Percentiles rank a stretch among this genome's conserved stretches.
phyloP scores from a whole-genome alignment of 257 asterid genomes.

The Lavandula angustifolia region DNA sequence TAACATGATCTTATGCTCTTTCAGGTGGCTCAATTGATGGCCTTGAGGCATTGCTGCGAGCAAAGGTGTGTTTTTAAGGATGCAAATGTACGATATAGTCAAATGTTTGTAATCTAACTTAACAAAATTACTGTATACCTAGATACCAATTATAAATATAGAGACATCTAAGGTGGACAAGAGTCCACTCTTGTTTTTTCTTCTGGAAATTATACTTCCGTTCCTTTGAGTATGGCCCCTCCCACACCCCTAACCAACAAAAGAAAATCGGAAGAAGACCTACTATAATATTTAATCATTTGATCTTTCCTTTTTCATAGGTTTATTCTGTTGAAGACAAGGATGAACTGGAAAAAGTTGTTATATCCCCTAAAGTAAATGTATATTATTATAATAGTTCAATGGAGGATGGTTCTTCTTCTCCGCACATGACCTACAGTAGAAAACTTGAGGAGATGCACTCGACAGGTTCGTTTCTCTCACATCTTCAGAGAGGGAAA shows the following conservation, averaged over 20 bases:
- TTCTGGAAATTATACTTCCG: background rate
- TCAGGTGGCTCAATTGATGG: slow-evolving; percentile 89
- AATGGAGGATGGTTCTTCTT: slow-evolving; percentile 36
- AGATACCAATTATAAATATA: background rate
- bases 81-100: slow-evolving; percentile 17
- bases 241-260: background rate
- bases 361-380: slow-evolving; percentile 70
- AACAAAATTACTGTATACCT: slow-evolving; percentile 3
- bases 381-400: slow-evolving; percentile 64
- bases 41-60: slow-evolving; percentile 79
- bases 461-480: too few relatives aligned
- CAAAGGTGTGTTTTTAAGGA: slow-evolving; percentile 64
- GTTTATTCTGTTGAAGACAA: slow-evolving; percentile 82
- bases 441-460: slow-evolving; percentile 73
- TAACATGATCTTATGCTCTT: slow-evolving; percentile 32
- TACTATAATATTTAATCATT: slow-evolving; percentile 29
- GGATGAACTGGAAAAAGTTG: slow-evolving; percentile 66
- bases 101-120: slow-evolving; percentile 11
- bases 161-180: slow-evolving; percentile 4
- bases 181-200: slow-evolving; percentile 6
- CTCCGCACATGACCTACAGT: slow-evolving; percentile 37
- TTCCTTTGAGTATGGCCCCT: background rate
- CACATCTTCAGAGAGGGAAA: too few relatives aligned
- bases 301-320: slow-evolving; percentile 40
- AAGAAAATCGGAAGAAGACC: background rate